Base-by-base conservation (phyloP, 2,329 filamentous ascomycete genomes). In the Arthrobotrys sinensis region DNA sequence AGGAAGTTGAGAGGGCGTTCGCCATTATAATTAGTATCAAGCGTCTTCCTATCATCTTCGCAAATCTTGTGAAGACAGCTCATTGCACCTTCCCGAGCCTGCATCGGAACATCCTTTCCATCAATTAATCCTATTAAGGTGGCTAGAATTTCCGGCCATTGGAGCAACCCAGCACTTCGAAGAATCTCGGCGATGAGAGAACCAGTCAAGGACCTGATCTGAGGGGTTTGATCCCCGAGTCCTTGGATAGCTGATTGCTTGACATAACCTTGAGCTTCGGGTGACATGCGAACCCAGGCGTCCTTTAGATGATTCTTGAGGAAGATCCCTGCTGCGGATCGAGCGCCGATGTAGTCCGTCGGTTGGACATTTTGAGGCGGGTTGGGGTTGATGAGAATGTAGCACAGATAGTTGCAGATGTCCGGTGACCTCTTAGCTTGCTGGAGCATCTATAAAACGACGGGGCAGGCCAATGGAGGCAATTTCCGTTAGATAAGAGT, bases 381-480 rank as follows among this genome's bases (percentile, higher is more conserved):
- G 83, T 92, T 86, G 80, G 87, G 90, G 71, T 87, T 85, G 77
- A 92, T 93, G 85, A 97, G 93, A 80, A 99, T 89, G 85, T 92
- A 97, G 81, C 93, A 92, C 52, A 99, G 90, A 85, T 99, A 99
- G 86, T 98, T 98, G 87, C 96, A 95, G 87, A 97, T 93, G 84
- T 98, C 95, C 60, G 94, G 94, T 10, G 93, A 96, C 65, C 88
- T 86, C 84, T 93, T 96, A 79, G 95, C 96, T 86, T 97, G 92
- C 81, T 90, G 88, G 82, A 99, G 92, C 93, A 98, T 96, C 96
- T 98, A 82, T 45, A 76, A 19, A 63, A 72, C 55, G 52, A 72
- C 43, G 66, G 34, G 53, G 60, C 38, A 66, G 67, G 75, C 75
- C 75, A 78, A 67, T 68, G 67, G 67, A 78, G 75, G 75, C 75